Base-by-base conservation (phyloP, 768 basidiomycete species). In the Tricholomella constricta region DNA sequence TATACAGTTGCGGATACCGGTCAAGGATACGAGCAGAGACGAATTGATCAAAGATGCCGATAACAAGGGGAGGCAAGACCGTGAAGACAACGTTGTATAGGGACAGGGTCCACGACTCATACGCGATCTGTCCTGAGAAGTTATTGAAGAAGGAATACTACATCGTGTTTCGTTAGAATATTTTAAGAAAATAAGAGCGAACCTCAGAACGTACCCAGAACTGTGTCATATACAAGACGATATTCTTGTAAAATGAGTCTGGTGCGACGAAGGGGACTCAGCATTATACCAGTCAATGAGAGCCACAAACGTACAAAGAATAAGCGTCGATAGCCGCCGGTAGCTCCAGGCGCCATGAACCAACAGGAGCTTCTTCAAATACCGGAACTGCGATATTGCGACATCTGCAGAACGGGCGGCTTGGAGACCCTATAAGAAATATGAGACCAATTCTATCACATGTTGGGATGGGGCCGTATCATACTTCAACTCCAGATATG, bases 301-400 rank as follows among this genome's bases (percentile, higher is more conserved):
- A 17, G 20, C 32, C 8, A 34, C 26, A 41, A 7, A 80, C 93
- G 56, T 66, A 95, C 96, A 99, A 8, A 99, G 78, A 64, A 98
- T 95, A 51, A 99, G 80, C 68, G 96, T 98, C 12, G 94, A 95
- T 52, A 99, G 68, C 29, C 97, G 81, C 51, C 91, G 88, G 67
- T 99, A 99, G 72, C 96, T 98, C 97, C 97, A 99, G 2, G 97
- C 90, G 4, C 97, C 97, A 64, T 99, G 97, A 6, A 99, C 97
- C 14, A 99, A 84, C 8, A 99, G 69, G 22, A 98, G 72, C 70
- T 99, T 99, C 73, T 94, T 95, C 58, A 99, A 74, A 73, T 78
- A 98, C 19, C 96, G 82, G 77, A 99, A 99, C 70, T 99, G 96
- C 2, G 95, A 96, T 57, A 99, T 99, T 0, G 97, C 92, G 34